Base-by-base conservation (phyloP, 2,329 filamentous ascomycete genomes). In the Ophiostoma perfectum region DNA sequence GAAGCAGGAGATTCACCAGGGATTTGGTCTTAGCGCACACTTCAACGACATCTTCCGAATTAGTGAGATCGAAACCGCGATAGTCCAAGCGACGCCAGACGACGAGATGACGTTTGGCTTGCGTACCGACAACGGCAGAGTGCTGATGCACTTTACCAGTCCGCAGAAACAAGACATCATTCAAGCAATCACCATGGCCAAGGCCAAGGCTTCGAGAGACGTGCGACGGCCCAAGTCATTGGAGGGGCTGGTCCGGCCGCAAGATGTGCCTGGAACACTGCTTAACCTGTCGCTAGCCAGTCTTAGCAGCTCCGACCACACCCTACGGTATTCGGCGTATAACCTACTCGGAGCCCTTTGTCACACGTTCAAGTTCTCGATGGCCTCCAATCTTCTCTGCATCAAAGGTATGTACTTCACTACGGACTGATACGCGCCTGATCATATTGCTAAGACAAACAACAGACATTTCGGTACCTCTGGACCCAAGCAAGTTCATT, bases 101-200 rank as follows among this genome's bases (percentile, higher is more conserved):
- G 87, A 90, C 69, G 87, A 90, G 71, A 86, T 85, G 3, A 84
- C 87, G 1, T 90, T 90, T 75, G 88, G 87, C 0, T 78, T 90
- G 41, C 82, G 87, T 65, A 87, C 87, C 2, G 88, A 90, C 72
- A 88, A 86, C 71, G 88, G 88, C 72, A 89, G 88, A 76, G 87
- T 89, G 65, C 84, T 89, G 67, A 89, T 90, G 87, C 89, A 87
- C 74, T 90, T 90, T 75, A 88, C 87, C 18, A 90, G 88, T 72
- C 81, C 86, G 1, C 86, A 85, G 74, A 89, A 88, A 75, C 75
- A 79, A 6, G 88, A 90, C 70, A 82, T 90, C 27, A 78, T 90
- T 3, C 84, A 87, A 75, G 84, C 84, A 11, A 87, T 90, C 67
- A 83, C 39, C 9, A n/a, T 39, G 60, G 60, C 86, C 45, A 80